A percentile compares a stretch with the other conserved stretches of the same genome.
Conservation (phyloP, 495 filamentous ascomycete species). For the Penicillium mononematosum region DNA sequence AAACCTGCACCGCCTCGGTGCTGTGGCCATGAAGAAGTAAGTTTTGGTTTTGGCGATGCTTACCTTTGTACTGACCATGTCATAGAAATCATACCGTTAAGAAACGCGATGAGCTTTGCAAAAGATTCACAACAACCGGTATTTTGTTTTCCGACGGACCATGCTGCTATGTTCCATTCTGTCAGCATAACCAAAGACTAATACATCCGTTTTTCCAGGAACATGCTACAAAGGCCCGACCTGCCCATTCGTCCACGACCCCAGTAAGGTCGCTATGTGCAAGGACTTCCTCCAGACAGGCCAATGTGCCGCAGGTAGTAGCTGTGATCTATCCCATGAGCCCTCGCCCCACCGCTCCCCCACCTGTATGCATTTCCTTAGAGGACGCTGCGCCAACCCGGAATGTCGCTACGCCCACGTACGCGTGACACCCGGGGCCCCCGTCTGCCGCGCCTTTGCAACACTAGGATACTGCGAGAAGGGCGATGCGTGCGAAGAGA, state of each 20-base stretch:
- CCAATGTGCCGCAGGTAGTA: slow-evolving; percentile 72
- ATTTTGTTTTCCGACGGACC: slow-evolving; percentile 42
- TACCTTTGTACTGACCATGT: slow-evolving; percentile 25
- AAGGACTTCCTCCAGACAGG: slow-evolving; percentile 79
- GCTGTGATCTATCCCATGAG: slow-evolving; percentile 93
- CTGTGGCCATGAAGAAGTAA: slow-evolving; percentile 46
- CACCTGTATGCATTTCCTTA: slow-evolving; percentile 84
- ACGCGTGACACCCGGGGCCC: slow-evolving; percentile 74
- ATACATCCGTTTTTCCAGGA: slow-evolving; percentile 52
- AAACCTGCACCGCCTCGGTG: slow-evolving; percentile 72
- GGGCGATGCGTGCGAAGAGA: slow-evolving; percentile 72
- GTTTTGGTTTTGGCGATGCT: slow-evolving; percentile 1
- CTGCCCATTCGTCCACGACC: slow-evolving; percentile 84
- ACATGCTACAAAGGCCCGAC: slow-evolving; percentile 74
- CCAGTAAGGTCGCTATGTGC: slow-evolving; percentile 87
- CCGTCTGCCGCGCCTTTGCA: slow-evolving; percentile 82
- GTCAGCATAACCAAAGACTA: slow-evolving; percentile 17
- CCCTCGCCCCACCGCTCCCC: slow-evolving; percentile 81
- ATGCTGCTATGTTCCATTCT: slow-evolving; percentile 11
- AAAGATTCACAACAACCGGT: slow-evolving; percentile 90
- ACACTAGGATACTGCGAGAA: slow-evolving; percentile 88
- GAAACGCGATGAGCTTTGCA: slow-evolving; percentile 80
- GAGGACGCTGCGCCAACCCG: slow-evolving; percentile 85
- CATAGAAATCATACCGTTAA: slow-evolving; percentile 47
- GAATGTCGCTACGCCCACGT: slow-evolving; percentile 90